Evolutionary conservation across 164 flowering plant genomes (phyloP).

Genomic region (Annona cherimola): DNA sequence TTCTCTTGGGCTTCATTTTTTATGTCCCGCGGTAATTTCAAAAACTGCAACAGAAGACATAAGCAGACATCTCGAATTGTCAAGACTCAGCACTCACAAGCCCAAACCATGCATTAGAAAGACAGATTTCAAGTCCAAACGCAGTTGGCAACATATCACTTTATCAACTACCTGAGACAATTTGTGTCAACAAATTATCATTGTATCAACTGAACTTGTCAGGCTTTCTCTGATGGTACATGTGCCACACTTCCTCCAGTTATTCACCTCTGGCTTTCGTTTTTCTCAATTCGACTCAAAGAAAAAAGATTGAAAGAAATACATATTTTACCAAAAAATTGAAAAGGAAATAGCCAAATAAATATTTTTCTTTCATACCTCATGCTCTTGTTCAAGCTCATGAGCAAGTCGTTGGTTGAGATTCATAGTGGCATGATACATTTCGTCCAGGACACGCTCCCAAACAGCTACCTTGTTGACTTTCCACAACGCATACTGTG

Average conservation of each 20-base stretch:
- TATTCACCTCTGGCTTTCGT: no score
- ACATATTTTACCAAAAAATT: not conserved
- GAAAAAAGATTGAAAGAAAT: not conserved
- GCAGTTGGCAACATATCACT: no score
- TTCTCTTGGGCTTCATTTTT: constrained; percentile 18
- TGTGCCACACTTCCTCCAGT: no score
- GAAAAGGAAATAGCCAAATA: not conserved
- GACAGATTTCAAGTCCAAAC: no score
- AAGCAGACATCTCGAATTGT: no score
- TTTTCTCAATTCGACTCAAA: no score
- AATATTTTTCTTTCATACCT: constrained; percentile 34
- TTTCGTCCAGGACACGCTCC: constrained; percentile 59
- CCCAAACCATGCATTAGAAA: no score
- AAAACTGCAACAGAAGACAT: constrained; percentile 29
- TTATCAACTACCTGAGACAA: no score
- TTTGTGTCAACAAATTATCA: no score
- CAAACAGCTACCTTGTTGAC: constrained; percentile 43
- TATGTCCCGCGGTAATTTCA: constrained; percentile 29
- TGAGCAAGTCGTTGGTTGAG: constrained; percentile 43
- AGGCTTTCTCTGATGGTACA: no score
- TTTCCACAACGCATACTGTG: constrained; percentile 56
- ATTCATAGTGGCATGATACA: constrained; percentile 88
- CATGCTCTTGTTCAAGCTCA: constrained; percentile 58
- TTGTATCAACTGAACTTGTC: no score
- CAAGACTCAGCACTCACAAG: no score